phyloP scores from a whole-genome alignment of 306 rosid species.

The Castanea crenata region DNA sequence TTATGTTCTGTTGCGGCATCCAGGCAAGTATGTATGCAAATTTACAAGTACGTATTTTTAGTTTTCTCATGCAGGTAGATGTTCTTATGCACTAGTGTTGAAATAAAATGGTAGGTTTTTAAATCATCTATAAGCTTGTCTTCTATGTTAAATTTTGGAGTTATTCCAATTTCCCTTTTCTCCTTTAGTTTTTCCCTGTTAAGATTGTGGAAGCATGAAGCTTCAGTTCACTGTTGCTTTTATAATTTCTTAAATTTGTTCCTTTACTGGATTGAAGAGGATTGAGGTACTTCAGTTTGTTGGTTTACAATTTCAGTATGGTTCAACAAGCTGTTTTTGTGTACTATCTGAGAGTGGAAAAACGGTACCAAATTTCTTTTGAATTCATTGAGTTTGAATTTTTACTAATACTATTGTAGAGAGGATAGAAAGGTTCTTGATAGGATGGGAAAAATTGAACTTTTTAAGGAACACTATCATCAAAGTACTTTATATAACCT shows the following conservation, averaged over 20 bases:
- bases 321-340: background rate
- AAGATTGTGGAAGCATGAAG: background rate
- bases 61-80: background rate
- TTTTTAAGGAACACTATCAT: background rate
- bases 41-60: background rate
- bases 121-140: background rate
- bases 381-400: background rate
- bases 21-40: slow-evolving; percentile 52
- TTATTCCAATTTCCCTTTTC: background rate
- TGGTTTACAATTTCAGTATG: background rate
- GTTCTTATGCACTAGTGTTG: background rate
- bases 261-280: background rate
- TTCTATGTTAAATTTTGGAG: background rate
- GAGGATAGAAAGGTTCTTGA: background rate
- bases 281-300: background rate
- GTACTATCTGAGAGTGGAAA: background rate
- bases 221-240: background rate
- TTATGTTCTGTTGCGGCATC: slow-evolving; percentile 56
- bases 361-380: background rate
- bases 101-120: background rate
- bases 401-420: background rate
- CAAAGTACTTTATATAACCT: background rate
- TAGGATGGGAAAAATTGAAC: background rate
- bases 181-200: background rate
- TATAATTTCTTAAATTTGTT: no score